A percentile compares a stretch with the other conserved stretches of the same genome.
These are phyloP conservation scores for Ambrosiella beaveri DNA, from an alignment of 2,329 filamentous ascomycete species.

Conservation along the genomic window DNA sequence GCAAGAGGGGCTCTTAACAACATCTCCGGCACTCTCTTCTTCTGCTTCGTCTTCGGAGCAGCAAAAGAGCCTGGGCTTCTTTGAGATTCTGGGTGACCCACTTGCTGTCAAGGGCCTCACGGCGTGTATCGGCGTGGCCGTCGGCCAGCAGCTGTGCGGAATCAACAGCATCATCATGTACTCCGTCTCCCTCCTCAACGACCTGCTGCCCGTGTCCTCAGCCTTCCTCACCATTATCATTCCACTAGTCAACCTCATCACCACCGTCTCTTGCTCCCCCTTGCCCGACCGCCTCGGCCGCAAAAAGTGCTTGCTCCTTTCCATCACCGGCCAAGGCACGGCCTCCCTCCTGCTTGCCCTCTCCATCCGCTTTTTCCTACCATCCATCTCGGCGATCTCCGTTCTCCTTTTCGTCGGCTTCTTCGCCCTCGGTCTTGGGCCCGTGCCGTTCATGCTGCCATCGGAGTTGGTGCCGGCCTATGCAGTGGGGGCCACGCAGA, in stretches of 20 bases:
- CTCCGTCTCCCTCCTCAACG: conserved; percentile 72
- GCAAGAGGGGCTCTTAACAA: conserved; percentile 49
- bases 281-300: conserved; percentile 76
- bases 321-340: conserved; percentile 67
- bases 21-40: conserved; percentile 12
- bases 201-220: conserved; percentile 65
- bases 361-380: conserved; percentile 56
- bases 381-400: conserved; percentile 61
- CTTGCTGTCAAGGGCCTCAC: conserved; percentile 57
- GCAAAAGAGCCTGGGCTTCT: conserved; percentile 36
- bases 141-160: conserved; percentile 78
- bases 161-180: conserved; percentile 99
- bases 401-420: conserved; percentile 75
- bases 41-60: conserved; percentile 9
- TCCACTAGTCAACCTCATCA: conserved; percentile 69
- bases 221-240: conserved; percentile 74
- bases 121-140: conserved; percentile 79
- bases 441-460: conserved; percentile 85
- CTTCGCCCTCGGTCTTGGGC: conserved; percentile 80
- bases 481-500: conserved; percentile 81
- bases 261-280: conserved; percentile 65
- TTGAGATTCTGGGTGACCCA: conserved; percentile 48
- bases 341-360: conserved; percentile 63
- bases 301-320: conserved; percentile 67
- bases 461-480: conserved; percentile 81